Evolutionary conservation across 768 basidiomycete species (phyloP).

Genomic region (Trametes gibbosa): DNA sequence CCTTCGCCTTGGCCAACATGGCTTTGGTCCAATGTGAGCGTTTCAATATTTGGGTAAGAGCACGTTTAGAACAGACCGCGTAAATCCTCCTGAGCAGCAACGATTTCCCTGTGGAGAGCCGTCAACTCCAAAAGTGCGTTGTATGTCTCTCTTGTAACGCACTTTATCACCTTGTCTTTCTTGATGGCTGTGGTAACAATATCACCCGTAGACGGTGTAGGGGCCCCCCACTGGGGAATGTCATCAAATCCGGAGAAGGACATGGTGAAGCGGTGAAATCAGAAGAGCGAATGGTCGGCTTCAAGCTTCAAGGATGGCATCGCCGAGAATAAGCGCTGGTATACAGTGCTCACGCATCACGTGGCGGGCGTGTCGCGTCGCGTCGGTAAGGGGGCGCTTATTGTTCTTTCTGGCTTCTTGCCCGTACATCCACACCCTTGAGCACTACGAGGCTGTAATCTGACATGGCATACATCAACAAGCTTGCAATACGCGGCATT

Average conservation of each 20-base stretch:
- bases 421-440: neutral
- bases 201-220: conserved; percentile 41
- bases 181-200: conserved; percentile 71
- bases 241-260: conserved; percentile 24
- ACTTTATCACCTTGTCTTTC: conserved; percentile 82
- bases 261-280: conserved; percentile 1
- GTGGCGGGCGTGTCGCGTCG: conserved; percentile 9
- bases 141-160: conserved; percentile 24
- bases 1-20: conserved; percentile 62
- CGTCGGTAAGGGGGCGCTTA: conserved; percentile 4
- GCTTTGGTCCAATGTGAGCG: conserved; percentile 39
- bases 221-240: conserved; percentile 22
- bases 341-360: neutral
- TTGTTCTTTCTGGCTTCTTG: neutral
- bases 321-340: neutral
- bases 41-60: no score
- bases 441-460: neutral
- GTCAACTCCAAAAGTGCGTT: neutral
- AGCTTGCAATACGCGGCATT: conserved; percentile 91
- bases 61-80: conserved; percentile 46
- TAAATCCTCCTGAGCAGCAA: conserved; percentile 73
- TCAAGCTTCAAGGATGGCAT: neutral
- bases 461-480: conserved; percentile 79
- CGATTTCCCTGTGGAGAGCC: conserved; percentile 59
- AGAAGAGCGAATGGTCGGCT: conserved; percentile 14